These are phyloP conservation scores for Ogataea paradorogensis DNA, from an alignment of 805 yeast genomes.

Conservation along the genomic window DNA sequence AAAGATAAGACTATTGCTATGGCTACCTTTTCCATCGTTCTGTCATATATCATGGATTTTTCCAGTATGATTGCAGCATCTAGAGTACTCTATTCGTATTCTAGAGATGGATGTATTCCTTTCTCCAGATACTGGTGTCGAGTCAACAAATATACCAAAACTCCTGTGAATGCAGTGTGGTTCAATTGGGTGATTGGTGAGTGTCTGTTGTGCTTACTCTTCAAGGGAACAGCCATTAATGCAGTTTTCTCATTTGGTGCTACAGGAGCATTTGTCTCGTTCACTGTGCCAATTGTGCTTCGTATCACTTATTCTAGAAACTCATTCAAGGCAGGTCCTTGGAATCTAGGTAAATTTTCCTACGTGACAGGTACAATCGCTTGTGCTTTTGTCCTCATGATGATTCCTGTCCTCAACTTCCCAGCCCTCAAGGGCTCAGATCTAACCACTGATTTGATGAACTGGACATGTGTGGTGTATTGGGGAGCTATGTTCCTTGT, in stretches of 20 bases:
- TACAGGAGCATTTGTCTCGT: conserved; percentile 64
- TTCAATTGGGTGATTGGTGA: conserved; percentile 54
- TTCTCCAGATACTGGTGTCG: conserved; percentile 45
- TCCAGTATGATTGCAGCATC: conserved; percentile 66
- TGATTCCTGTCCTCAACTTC: conserved; percentile 62
- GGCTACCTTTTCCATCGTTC: conserved; percentile 41
- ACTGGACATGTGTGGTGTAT: conserved; percentile 63
- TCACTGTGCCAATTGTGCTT: conserved; percentile 59
- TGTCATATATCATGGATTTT: conserved; percentile 50
- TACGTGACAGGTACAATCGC: conserved; percentile 48
- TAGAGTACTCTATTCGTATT: conserved; percentile 63
- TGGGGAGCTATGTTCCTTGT: conserved; percentile 57
- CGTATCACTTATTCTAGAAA: conserved; percentile 54
- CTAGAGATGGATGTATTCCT: conserved; percentile 69
- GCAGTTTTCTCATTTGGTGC: conserved; percentile 76
- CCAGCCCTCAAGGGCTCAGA: conserved; percentile 44
- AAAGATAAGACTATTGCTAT: conserved; percentile 41
- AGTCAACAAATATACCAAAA: conserved; percentile 51
- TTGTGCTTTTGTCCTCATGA: conserved; percentile 46
- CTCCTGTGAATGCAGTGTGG: conserved; percentile 68
- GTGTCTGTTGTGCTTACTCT: conserved; percentile 55
- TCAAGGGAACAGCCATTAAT: conserved; percentile 62
- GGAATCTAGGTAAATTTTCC: conserved; percentile 57
- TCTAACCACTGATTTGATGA: conserved; percentile 43
- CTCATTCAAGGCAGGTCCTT: conserved; percentile 61